These are phyloP conservation scores for Carex myosuroides DNA, from an alignment of 176 grass and related monocot genomes.

Conservation along the genomic window DNA sequence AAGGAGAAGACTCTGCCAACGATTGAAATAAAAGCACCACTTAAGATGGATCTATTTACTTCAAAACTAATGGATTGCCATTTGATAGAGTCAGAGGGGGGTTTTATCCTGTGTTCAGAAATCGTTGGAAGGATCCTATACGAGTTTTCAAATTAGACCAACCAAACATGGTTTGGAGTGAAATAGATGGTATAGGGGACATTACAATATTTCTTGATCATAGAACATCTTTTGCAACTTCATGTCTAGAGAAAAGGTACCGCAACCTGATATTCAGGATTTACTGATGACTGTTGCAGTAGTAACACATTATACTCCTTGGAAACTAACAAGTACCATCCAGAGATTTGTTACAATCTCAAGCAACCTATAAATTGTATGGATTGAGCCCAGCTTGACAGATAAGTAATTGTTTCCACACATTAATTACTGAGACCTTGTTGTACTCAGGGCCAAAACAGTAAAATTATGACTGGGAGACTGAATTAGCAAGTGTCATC, in stretches of 20 bases:
- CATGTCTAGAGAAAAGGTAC: background rate
- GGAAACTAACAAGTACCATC: background rate
- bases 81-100: background rate
- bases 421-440: background rate
- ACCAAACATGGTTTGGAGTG: background rate
- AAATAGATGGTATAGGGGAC: background rate
- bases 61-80: background rate
- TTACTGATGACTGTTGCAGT: background rate
- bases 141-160: background rate
- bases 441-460: background rate
- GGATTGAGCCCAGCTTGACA: conserved; percentile 13
- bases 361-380: background rate
- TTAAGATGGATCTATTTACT: background rate
- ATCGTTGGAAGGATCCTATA: background rate
- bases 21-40: background rate
- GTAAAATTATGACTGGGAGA: no score
- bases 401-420: background rate
- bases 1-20: background rate
- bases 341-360: background rate
- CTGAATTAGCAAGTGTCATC: no score
- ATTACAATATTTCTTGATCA: background rate
- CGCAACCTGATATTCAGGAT: background rate
- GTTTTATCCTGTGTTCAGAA: background rate
- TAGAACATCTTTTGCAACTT: background rate
- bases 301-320: background rate